Evolutionary conservation across 306 rosid species (phyloP).

Genomic region (Adenanthera pavonina): DNA sequence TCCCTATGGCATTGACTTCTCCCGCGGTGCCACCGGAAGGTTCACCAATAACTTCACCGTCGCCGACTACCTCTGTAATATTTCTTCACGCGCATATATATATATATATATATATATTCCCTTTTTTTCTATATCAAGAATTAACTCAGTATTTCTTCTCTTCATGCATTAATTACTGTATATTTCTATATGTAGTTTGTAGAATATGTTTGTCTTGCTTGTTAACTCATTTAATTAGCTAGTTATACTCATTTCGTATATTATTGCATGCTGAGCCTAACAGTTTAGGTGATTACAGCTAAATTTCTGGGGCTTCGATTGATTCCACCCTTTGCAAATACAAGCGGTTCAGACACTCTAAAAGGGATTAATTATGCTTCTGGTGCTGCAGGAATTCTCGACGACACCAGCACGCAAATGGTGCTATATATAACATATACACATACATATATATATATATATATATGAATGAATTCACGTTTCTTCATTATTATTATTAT

Average conservation of each 20-base stretch:
- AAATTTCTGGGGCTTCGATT: neutral
- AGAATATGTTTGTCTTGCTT: no score
- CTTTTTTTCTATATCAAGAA: no score
- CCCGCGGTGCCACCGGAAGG: neutral
- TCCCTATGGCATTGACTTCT: neutral
- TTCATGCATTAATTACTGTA: no score
- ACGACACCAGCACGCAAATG: neutral
- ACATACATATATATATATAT: no score
- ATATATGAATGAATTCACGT: no score
- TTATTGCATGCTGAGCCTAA: no score
- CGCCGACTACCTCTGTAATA: neutral
- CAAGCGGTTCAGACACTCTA: neutral
- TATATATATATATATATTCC: neutral
- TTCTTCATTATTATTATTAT: no score
- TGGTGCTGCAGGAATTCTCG: conserved; percentile 6
- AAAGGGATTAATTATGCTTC: neutral
- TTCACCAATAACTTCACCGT: neutral
- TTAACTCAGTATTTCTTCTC: no score
- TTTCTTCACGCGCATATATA: neutral
- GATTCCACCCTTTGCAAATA: neutral
- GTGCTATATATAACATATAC: neutral
- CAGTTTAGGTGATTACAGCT: neutral
- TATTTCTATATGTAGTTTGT: no score
- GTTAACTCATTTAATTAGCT: no score
- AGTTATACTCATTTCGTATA: no score